Base-by-base conservation (phyloP, 179 eudicot genomes). In the Gypsophila paniculata region DNA sequence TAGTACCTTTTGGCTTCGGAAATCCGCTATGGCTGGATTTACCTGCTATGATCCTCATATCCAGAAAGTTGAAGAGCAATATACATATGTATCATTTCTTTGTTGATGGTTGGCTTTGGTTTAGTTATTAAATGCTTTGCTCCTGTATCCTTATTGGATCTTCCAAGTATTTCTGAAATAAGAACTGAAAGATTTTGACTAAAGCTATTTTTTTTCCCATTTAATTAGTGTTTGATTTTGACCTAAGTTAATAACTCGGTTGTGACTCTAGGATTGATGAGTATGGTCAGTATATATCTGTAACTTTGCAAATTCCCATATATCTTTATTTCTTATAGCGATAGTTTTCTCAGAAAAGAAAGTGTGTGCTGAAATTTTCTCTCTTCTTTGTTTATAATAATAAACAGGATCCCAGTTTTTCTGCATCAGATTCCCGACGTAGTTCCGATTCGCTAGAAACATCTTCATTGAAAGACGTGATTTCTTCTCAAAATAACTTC, bases 351-450 rank as follows among this genome's bases (percentile, higher is more conserved):
- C 42, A 61, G 5, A 15, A 15, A 6, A 1, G 19, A 38, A 8
- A 8, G 38, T 64, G 2, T 29, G 36, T 51, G 69, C 74, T 70
- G 55, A 76, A 75, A 18, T 12, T 36, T 36, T 7, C 10, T n/a
- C 34, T 13, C 58, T 42, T 32, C 23, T 34, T 17, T 64, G 4
- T 39, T 8, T 9, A 2, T n/a, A 38, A 59, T 7, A 65, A 58
- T 48, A 72, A 78, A 69, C 85, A 92, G 98, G 90, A 84, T 59
- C 83, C 82, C 23, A 88, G 89, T 71, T 79, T 75, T 61, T 88
- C 89, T 5, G 84, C 81, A 65, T 82, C 90, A 66, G 88, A 84
- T 58, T 81, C 90, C 51, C 82, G 75, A 60, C 80, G 66, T 38
- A 87, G 91, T 69, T 79, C 72, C 73, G 83, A 83, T 72, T 85